Conservation (phyloP, 805 yeast species). For the Ogataea wickerhamii region DNA sequence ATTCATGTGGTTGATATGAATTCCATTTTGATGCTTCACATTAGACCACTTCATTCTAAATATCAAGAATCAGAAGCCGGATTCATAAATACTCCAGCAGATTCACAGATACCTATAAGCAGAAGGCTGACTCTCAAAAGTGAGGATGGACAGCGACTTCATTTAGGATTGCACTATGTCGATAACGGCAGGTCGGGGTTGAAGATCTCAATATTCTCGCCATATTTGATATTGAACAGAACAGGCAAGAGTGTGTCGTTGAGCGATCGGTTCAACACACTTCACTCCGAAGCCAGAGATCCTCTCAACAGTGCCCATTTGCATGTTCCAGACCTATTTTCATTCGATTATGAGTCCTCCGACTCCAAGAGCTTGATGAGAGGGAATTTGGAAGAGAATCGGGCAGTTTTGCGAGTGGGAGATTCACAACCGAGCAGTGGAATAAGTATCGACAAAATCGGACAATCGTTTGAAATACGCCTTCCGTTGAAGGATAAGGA, state of each 20-base stretch:
- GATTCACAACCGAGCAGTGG: conserved; percentile 72
- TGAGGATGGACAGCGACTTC: conserved; percentile 64
- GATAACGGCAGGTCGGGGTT: conserved; percentile 52
- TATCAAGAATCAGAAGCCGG: conserved; percentile 69
- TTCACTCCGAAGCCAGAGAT: conserved; percentile 40
- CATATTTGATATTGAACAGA: conserved; percentile 78
- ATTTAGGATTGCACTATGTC: conserved; percentile 62
- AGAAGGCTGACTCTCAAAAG: conserved; percentile 49
- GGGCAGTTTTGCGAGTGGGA: conserved; percentile 63
- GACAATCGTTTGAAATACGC: conserved; percentile 61
- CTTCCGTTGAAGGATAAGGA: conserved; percentile 47
- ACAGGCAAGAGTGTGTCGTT: conserved; percentile 66
- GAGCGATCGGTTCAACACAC: conserved; percentile 51
- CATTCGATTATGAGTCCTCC: conserved; percentile 55
- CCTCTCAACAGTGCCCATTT: conserved; percentile 22
- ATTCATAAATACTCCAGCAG: conserved; percentile 55
- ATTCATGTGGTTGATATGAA: conserved; percentile 78
- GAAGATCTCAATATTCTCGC: conserved; percentile 70
- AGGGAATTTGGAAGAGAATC: conserved; percentile 46
- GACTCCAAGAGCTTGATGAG: conserved; percentile 32
- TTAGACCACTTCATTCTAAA: conserved; percentile 59
- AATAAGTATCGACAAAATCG: conserved; percentile 84
- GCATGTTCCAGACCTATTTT: conserved; percentile 73
- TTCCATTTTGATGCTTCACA: conserved; percentile 67
- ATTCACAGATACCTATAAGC: conserved; percentile 24